phyloP scores from a whole-genome alignment of 306 rosid species.

The Glycyrrhiza uralensis region DNA sequence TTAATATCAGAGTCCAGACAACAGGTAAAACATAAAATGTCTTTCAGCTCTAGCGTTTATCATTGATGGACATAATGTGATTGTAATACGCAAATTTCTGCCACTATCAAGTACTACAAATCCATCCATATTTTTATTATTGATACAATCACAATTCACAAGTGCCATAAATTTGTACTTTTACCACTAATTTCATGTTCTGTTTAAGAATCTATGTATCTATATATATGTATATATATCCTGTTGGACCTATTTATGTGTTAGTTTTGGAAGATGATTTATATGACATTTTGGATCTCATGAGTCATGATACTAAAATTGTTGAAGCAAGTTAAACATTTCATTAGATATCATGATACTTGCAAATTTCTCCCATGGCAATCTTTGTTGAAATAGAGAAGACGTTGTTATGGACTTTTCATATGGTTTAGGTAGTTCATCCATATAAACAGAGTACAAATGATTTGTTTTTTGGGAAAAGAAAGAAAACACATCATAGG shows the following conservation, averaged over 20 bases:
- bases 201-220: not conserved
- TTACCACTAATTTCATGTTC: not conserved
- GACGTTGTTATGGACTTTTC: no score
- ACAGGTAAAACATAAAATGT: constrained; percentile 39
- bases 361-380: not conserved
- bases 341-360: not conserved
- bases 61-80: not conserved
- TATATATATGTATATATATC: no score
- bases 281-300: no score
- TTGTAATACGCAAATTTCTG: not conserved
- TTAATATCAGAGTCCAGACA: constrained; percentile 65
- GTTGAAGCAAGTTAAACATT: not conserved
- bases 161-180: not conserved
- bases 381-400: not conserved
- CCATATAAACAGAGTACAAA: not conserved
- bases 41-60: no score
- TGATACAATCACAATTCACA: no score
- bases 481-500: not conserved
- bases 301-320: no score
- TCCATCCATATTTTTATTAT: not conserved
- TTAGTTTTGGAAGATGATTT: not conserved
- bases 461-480: not conserved
- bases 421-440: no score
- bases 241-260: not conserved
- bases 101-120: not conserved